Percentiles rank a stretch among this genome's conserved stretches.
phyloP scores from a whole-genome alignment of 108 stramenopile species.

The Pseudonitzschia delicatissima region DNA sequence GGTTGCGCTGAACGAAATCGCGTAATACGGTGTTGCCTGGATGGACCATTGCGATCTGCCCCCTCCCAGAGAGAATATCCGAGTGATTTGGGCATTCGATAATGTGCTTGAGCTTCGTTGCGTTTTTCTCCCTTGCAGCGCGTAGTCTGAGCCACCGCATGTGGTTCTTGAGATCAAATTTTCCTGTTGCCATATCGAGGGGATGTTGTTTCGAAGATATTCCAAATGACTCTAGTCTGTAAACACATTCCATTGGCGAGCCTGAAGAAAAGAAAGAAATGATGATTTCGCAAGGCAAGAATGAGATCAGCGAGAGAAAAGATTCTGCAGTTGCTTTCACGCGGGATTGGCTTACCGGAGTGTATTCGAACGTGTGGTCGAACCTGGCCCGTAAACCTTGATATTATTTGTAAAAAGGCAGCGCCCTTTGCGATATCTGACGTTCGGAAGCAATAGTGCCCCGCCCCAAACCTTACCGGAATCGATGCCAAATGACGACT shows the following conservation, averaged over 20 bases:
- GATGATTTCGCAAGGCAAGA: neutral
- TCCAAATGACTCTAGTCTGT: conserved; percentile 27
- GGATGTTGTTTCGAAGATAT: conserved; percentile 14
- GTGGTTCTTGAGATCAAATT: neutral
- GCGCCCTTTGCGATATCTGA: neutral
- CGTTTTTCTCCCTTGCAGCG: neutral
- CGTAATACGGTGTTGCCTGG: conserved; percentile 19
- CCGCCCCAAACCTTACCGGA: neutral
- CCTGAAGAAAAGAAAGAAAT: neutral
- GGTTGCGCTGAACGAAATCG: neutral
- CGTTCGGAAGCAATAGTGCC: neutral
- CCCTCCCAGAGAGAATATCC: conserved; percentile 24
- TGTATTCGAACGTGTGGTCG: neutral
- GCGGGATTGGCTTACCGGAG: neutral
- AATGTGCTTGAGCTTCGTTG: neutral
- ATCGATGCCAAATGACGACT: neutral
- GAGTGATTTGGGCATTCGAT: neutral
- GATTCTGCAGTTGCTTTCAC: neutral
- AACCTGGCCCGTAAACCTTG: no score
- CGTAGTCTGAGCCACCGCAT: neutral
- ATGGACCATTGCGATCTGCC: conserved; percentile 5
- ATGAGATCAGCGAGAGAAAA: neutral
- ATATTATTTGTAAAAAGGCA: no score
- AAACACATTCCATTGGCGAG: conserved; percentile 16
- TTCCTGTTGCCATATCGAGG: neutral